phyloP scores from a whole-genome alignment of 176 grass and related monocot genomes.

The Calamus simplicifolius region DNA sequence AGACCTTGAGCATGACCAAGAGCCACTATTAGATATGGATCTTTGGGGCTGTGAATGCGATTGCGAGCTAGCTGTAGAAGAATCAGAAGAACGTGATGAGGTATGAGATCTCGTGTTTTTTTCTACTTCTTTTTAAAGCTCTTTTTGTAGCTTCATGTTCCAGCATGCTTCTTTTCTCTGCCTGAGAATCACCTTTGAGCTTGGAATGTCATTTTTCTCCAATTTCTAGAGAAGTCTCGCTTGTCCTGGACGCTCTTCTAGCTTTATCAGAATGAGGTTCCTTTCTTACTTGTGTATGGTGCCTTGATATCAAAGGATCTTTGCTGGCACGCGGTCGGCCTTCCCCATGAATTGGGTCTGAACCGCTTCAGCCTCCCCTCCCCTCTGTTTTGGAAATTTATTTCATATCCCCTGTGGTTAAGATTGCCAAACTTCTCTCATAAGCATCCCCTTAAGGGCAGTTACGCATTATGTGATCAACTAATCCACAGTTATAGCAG shows the following conservation, averaged over 20 bases:
- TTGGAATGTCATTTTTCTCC: background rate
- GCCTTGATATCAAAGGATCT: constrained; percentile 16
- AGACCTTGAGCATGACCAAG: constrained; percentile 22
- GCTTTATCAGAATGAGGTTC: constrained; percentile 25
- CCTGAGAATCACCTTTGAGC: constrained; percentile 10
- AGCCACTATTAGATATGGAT: constrained; percentile 12
- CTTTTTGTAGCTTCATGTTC: background rate
- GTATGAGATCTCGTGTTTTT: constrained; percentile 2
- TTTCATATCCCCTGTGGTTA: constrained; percentile 23
- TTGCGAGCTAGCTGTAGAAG: constrained; percentile 14
- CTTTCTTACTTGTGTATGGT: constrained; percentile 15
- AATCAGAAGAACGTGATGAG: constrained; percentile 26
- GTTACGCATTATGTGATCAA: constrained; percentile 24
- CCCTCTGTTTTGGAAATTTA: constrained; percentile 21
- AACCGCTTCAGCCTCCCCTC: constrained; percentile 23
- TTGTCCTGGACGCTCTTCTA: background rate
- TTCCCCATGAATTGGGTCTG: constrained; percentile 15
- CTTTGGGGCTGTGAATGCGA: background rate
- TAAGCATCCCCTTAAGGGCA: constrained; percentile 5
- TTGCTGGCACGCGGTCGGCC: constrained; percentile 14
- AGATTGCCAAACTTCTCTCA: constrained; percentile 5
- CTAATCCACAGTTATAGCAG: constrained; percentile 32
- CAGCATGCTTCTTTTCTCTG: constrained; percentile 23
- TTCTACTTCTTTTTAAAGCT: background rate
- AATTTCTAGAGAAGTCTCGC: constrained; percentile 12